A percentile compares a stretch with the other conserved stretches of the same genome.
Conservation (phyloP, 345 rosid genomes). For the thale cress (Arabidopsis thaliana) region DNA sequence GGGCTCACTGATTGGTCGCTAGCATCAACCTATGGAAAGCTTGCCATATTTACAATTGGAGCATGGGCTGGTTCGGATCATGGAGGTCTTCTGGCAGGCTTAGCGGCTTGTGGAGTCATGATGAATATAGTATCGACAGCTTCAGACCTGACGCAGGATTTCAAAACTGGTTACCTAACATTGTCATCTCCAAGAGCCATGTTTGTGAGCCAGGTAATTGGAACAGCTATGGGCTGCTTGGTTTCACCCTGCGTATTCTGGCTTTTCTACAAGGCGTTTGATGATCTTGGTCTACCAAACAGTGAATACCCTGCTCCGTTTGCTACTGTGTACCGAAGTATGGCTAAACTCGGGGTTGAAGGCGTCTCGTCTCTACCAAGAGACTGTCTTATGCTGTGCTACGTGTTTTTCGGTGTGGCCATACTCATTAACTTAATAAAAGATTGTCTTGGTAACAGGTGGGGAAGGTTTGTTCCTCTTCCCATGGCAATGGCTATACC, state of each 20-base stretch:
- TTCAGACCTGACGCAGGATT: conserved; percentile 89
- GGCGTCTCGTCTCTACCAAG: conserved; percentile 74
- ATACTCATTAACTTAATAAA: conserved; percentile 52
- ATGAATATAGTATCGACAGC: conserved; percentile 98
- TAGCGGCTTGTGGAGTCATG: conserved; percentile 90
- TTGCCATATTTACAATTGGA: conserved; percentile 77
- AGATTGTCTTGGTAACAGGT: conserved; percentile 39
- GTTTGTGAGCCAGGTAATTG: conserved; percentile 82
- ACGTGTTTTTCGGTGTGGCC: conserved; percentile 57
- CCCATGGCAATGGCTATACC: conserved; percentile 99
- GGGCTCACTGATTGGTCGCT: conserved; percentile 93
- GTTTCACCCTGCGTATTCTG: conserved; percentile 74
- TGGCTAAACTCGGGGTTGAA: conserved; percentile 77
- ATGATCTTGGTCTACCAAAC: conserved; percentile 62
- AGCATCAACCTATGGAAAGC: conserved; percentile 85
- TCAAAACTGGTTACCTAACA: conserved; percentile 91
- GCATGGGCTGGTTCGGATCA: conserved; percentile 70
- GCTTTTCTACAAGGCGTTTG: conserved; percentile 83
- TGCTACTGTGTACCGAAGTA: conserved; percentile 69
- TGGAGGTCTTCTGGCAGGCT: conserved; percentile 84
- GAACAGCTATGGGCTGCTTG: conserved; percentile 78
- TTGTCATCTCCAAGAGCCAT: conserved; percentile 87
- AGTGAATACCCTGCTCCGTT: conserved; percentile 87
- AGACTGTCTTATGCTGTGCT: conserved; percentile 62
- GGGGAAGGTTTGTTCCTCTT: conserved; percentile 71